phyloP scores from a whole-genome alignment of 2,329 filamentous ascomycete genomes.

The Truncatella angustata region DNA sequence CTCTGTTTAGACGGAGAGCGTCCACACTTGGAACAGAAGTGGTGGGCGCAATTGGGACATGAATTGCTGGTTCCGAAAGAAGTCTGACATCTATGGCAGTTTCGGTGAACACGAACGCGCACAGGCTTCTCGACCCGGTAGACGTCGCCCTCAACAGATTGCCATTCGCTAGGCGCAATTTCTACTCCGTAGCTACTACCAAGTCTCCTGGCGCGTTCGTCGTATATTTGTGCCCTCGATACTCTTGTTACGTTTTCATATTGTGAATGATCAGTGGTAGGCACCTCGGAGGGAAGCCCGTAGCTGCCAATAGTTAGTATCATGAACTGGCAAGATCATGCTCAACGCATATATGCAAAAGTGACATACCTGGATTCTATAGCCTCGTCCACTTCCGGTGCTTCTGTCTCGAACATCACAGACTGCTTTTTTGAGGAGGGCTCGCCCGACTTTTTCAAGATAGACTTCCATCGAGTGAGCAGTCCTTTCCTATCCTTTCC shows the following conservation, averaged over 20 bases:
- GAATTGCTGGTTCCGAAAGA: slow-evolving; percentile 71
- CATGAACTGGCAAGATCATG: neutral
- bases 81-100: slow-evolving; percentile 78
- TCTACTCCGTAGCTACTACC: slow-evolving; percentile 55
- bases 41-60: slow-evolving; percentile 76
- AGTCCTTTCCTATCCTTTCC: slow-evolving; percentile 43
- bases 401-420: slow-evolving; percentile 13
- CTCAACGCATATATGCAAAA: neutral
- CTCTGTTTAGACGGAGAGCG: slow-evolving; percentile 68
- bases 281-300: neutral
- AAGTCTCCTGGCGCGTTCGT: slow-evolving; percentile 55
- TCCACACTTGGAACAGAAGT: slow-evolving; percentile 76
- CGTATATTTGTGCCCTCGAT: slow-evolving; percentile 49
- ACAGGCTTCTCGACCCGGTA: slow-evolving; percentile 72
- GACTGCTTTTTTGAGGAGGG: slow-evolving; percentile 14
- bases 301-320: neutral
- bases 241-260: slow-evolving; percentile 35
- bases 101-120: slow-evolving; percentile 73
- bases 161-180: slow-evolving; percentile 53
- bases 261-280: slow-evolving; percentile 9
- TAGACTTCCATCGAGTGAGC: slow-evolving; percentile 43
- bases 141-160: slow-evolving; percentile 51
- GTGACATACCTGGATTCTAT: neutral
- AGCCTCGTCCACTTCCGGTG: neutral
- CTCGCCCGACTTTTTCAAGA: slow-evolving; percentile 40